Base-by-base conservation (phyloP, 148 eudicot genomes). In the Polygonum maritimum region DNA sequence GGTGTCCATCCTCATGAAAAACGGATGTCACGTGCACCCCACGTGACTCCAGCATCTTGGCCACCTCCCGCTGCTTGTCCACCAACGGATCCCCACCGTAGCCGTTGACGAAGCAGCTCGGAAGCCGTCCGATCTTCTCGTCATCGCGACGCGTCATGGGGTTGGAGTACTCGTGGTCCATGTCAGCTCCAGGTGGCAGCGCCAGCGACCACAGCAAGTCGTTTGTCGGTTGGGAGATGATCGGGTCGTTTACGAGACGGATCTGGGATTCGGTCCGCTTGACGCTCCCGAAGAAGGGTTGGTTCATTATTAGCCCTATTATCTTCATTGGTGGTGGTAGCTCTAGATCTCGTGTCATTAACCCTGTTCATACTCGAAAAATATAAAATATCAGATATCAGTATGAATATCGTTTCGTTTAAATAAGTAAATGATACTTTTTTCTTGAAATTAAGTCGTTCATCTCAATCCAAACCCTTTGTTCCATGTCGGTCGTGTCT, bases 241-340 rank as follows among this genome's bases (percentile, higher is more conserved):
- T 69, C 16, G 13, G 12, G 40, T 77, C 79, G 49, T 77, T 38
- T 10, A 51, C 31, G 4, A 48, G n/a, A 40, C 79, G 71, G 3
- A 51, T 8, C 65, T 92, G 92, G 33, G 97, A 87, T 5, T 83
- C 83, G 0, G 91, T 82, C 73, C 88, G 76, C 14, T 80, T 26
- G 15, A 75, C 78, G 74, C 92, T 93, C 54, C 98, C 90, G 72
- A 91, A 94, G 69, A 79, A 94, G 1, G 95, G 85, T 80, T 94
- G 96, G 77, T 91, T 91, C 69, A 94, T 77, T 77, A 94, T 88
- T 82, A 90, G 83, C 85, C 98, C 98, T 67, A 48, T 78, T 75
- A 94, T 91, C 79, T 86, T 88, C 77, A 91, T 79, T 1, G 95
- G 97, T 0, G 97, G 97, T 0, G 80, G 71, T 7, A 90, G 71